A percentile compares a stretch with the other conserved stretches of the same genome.
These are phyloP conservation scores for Leccinellum luteum DNA, from an alignment of 768 basidiomycete species.

Conservation along the genomic window DNA sequence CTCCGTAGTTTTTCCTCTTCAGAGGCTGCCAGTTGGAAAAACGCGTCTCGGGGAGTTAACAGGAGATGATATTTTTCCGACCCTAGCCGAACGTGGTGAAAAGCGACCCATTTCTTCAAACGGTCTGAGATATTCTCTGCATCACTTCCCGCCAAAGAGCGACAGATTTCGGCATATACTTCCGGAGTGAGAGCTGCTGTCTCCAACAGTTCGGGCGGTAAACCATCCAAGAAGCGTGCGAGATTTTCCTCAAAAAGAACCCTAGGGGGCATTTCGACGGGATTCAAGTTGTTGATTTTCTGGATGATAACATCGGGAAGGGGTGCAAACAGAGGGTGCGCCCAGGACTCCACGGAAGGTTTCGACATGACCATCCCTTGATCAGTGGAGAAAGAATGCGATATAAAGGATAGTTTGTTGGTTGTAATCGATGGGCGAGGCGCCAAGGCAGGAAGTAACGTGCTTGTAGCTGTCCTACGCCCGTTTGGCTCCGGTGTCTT, in stretches of 20 bases:
- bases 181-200: conserved; percentile 57
- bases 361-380: conserved; percentile 39
- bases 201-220: conserved; percentile 57
- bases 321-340: conserved; percentile 53
- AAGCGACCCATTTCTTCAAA: conserved; percentile 50
- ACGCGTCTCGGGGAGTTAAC: conserved; percentile 57
- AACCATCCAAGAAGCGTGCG: conserved; percentile 44
- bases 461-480: conserved; percentile 12
- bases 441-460: conserved; percentile 23
- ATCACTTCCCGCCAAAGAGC: conserved; percentile 40
- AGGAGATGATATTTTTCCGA: conserved; percentile 58
- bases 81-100: conserved; percentile 61
- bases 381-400: conserved; percentile 39
- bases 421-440: conserved; percentile 25
- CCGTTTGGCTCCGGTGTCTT: conserved; percentile 27
- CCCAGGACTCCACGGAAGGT: conserved; percentile 56
- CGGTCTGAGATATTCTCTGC: conserved; percentile 38
- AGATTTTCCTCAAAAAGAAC: conserved; percentile 51
- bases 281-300: conserved; percentile 50
- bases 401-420: conserved; percentile 42
- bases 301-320: conserved; percentile 57
- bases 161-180: conserved; percentile 50
- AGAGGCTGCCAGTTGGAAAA: conserved; percentile 47
- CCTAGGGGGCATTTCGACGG: conserved; percentile 59
- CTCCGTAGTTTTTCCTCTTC: conserved; percentile 50